These are phyloP conservation scores for Guadua angustifolia DNA, from an alignment of 176 grass and related monocot genomes.

Conservation along the genomic window DNA sequence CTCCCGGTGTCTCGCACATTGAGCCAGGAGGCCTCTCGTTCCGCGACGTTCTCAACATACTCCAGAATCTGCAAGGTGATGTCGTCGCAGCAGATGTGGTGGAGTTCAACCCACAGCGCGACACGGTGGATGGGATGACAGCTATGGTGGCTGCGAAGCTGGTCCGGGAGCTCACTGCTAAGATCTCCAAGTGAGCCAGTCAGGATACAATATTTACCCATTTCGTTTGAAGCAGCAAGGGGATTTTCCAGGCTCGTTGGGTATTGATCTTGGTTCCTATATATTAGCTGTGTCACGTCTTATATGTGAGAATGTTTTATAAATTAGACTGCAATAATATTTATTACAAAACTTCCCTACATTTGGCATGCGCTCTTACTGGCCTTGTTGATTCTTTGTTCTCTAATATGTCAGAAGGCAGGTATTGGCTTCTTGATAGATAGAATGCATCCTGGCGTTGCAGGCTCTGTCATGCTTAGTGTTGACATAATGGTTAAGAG, in stretches of 20 bases:
- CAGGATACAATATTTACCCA: neutral
- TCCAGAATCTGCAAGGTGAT: slow-evolving; percentile 88
- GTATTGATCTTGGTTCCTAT: neutral
- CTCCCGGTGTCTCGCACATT: slow-evolving; percentile 92
- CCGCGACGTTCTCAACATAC: slow-evolving; percentile 89
- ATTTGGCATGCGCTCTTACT: neutral
- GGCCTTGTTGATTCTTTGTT: neutral
- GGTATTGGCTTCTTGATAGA: neutral
- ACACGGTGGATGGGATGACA: slow-evolving; percentile 97
- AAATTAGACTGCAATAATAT: neutral
- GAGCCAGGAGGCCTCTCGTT: slow-evolving; percentile 97
- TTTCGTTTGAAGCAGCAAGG: neutral
- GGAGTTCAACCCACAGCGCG: slow-evolving; percentile 95
- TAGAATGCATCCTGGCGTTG: neutral
- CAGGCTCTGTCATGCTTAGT: neutral
- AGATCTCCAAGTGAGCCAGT: slow-evolving; percentile 77
- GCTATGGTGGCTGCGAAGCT: slow-evolving; percentile 96
- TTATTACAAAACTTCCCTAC: neutral
- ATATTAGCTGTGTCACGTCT: neutral
- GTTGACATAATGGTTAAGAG: neutral
- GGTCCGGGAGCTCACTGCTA: slow-evolving; percentile 88
- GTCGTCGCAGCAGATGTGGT: slow-evolving; percentile 87
- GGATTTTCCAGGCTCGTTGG: neutral
- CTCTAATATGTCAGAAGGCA: neutral
- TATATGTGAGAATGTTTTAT: neutral